phyloP scores from a whole-genome alignment of 1,284 basidiomycete genomes.

The Apiotrichum gamsii region DNA sequence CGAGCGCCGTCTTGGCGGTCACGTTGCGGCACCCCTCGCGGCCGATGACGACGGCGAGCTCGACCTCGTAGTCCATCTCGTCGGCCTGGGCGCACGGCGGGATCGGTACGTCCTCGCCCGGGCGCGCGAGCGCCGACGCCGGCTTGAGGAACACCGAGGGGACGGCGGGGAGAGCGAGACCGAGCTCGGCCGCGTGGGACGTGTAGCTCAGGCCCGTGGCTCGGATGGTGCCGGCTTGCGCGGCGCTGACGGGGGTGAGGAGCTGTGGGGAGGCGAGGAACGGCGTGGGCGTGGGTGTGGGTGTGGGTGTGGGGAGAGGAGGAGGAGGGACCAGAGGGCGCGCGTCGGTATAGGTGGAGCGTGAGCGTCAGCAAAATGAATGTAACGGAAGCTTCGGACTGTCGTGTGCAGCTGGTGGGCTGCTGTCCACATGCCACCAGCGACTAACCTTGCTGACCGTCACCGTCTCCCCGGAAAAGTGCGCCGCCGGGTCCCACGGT shows the following conservation, averaged over 20 bases:
- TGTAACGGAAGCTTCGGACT: background rate
- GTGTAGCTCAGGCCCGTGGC: slow-evolving; percentile 34
- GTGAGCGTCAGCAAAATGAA: background rate
- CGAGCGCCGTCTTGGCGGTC: slow-evolving; percentile 63
- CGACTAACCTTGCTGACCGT: background rate
- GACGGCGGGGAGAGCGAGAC: slow-evolving; percentile 49
- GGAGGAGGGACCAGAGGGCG: no score
- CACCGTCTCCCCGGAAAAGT: slow-evolving; percentile 5
- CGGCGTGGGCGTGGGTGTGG: no score
- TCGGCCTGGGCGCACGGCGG: slow-evolving; percentile 64
- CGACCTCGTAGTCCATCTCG: slow-evolving; percentile 79
- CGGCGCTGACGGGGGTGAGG: slow-evolving; percentile 32
- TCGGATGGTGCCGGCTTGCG: slow-evolving; percentile 29
- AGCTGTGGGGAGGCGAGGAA: slow-evolving; percentile 11
- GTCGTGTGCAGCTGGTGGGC: no score
- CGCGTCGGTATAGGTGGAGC: no score
- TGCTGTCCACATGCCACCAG: background rate
- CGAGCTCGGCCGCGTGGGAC: slow-evolving; percentile 23
- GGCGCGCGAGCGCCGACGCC: slow-evolving; percentile 62
- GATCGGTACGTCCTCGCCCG: slow-evolving; percentile 60
- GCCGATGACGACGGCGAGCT: slow-evolving; percentile 77
- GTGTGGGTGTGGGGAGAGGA: no score
- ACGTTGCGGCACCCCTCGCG: slow-evolving; percentile 72
- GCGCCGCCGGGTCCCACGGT: slow-evolving; percentile 21
- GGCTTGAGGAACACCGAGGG: slow-evolving; percentile 79